phyloP scores from a whole-genome alignment of 805 yeast genomes.

The Debaryomyces hansenii region DNA sequence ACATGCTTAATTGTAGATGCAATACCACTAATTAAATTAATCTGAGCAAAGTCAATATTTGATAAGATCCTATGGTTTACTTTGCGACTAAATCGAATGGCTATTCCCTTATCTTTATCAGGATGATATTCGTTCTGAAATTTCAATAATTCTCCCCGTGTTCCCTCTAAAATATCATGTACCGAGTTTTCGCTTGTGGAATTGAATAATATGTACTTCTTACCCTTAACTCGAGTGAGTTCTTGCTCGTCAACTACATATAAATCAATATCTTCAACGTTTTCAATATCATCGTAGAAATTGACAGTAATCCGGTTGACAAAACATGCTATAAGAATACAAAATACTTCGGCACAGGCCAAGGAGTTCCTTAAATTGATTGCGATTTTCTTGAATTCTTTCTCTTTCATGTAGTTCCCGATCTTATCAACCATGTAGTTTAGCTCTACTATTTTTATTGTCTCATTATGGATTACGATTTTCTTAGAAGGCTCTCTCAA shows the following conservation, averaged over 20 bases:
- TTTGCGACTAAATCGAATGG: conserved; percentile 23
- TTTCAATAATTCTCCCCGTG: conserved; percentile 4
- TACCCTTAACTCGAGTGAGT: conserved; percentile 1
- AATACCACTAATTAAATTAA: conserved; percentile 52
- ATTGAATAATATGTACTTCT: conserved; percentile 1
- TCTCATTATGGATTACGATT: conserved; percentile 21
- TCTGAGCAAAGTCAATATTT: conserved; percentile 43
- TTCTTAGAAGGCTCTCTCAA: conserved; percentile 17
- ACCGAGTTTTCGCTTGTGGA: background rate
- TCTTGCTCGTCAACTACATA: background rate
- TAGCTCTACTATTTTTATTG: conserved; percentile 17
- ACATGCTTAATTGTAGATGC: conserved; percentile 53
- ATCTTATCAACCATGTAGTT: conserved; percentile 28
- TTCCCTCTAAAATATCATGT: background rate
- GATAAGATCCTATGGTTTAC: conserved; percentile 10
- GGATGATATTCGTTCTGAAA: conserved; percentile 31
- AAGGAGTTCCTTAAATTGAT: conserved; percentile 22
- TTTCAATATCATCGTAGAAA: conserved; percentile 26
- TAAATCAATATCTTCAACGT: conserved; percentile 7
- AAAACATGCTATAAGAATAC: conserved; percentile 45
- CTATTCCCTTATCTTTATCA: conserved; percentile 38
- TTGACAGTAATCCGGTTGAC: conserved; percentile 42
- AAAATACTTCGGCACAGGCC: conserved; percentile 31
- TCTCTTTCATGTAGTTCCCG: conserved; percentile 13
- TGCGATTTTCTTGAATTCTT: conserved; percentile 21